Evolutionary conservation across 2,329 filamentous ascomycete genomes (phyloP).

Genomic region (Aspergillus neotritici): DNA sequence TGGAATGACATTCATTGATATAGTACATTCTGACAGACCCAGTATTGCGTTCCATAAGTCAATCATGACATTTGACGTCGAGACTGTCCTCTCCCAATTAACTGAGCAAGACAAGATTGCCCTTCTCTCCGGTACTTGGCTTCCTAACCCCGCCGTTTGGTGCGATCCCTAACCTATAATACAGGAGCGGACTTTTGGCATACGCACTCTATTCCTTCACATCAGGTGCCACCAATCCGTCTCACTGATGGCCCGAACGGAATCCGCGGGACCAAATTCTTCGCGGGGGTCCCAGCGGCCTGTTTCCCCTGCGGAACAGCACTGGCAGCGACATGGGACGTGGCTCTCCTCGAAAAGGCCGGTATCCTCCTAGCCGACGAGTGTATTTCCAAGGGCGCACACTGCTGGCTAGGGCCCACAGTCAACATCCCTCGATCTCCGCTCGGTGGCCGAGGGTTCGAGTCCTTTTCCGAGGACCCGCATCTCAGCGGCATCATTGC

Average conservation of each 20-base stretch:
- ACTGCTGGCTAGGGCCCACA: constrained; percentile 56
- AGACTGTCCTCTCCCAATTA: constrained; percentile 15
- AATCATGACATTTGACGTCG: constrained; percentile 13
- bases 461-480: constrained; percentile 24
- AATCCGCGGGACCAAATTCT: constrained; percentile 62
- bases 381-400: constrained; percentile 54
- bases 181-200: constrained; percentile 65
- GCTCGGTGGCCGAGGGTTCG: constrained; percentile 23
- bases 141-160: background rate
- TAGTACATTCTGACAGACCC: too few relatives aligned
- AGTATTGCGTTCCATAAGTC: too few relatives aligned
- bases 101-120: constrained; percentile 18
- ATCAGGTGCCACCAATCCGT: constrained; percentile 59
- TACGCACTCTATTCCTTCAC: constrained; percentile 55
- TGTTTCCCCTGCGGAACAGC: constrained; percentile 57
- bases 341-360: constrained; percentile 48
- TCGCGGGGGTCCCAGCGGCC: constrained; percentile 57
- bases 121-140: constrained; percentile 15
- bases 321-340: constrained; percentile 55
- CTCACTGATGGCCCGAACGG: constrained; percentile 66
- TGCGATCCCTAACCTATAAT: background rate
- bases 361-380: constrained; percentile 64
- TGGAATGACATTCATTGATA: too few relatives aligned
- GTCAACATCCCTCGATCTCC: constrained; percentile 59
- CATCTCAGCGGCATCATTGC: constrained; percentile 19